Evolutionary conservation across 1,139 yeast genomes (phyloP).

Genomic region (Lodderomyces parapsilosis): DNA sequence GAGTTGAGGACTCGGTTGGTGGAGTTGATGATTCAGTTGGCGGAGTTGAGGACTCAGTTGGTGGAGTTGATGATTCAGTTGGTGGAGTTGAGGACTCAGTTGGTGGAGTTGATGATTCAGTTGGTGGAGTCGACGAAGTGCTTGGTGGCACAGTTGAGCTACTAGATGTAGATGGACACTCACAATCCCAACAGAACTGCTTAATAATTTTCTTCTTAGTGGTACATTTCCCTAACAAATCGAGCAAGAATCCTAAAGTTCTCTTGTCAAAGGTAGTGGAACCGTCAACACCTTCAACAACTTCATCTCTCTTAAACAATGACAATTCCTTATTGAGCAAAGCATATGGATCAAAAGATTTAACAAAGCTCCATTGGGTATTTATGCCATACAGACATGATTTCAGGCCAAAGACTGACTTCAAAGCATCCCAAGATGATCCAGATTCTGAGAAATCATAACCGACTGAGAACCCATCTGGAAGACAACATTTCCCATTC

Average conservation of each 20-base stretch:
- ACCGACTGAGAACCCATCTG: constrained; percentile 29
- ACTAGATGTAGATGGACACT: constrained; percentile 6
- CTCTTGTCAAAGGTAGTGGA: constrained; percentile 7
- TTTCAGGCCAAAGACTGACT: constrained; percentile 7
- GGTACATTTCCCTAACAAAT: constrained; percentile 7
- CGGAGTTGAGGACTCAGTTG: constrained; percentile 4
- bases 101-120: constrained; percentile 2
- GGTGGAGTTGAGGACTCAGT: constrained; percentile 1
- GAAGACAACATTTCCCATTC: constrained; percentile 14
- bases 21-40: neutral
- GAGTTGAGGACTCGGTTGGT: neutral
- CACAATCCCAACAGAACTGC: constrained; percentile 14
- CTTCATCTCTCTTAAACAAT: constrained; percentile 10
- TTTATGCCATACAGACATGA: constrained; percentile 1
- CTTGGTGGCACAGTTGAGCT: constrained; percentile 3
- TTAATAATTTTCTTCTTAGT: constrained; percentile 5
- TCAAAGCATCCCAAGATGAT: constrained; percentile 34
- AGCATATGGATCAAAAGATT: constrained; percentile 5
- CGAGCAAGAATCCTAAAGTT: constrained; percentile 6
- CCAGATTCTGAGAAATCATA: constrained; percentile 64
- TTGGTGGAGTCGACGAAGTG: constrained; percentile 1
- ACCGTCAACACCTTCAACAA: constrained; percentile 6
- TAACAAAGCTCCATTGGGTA: neutral
- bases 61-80: constrained; percentile 4
- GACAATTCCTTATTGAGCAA: constrained; percentile 1